Conservation (phyloP, 2,329 filamentous ascomycete genomes). For the Fragosphaeria purpurea region DNA sequence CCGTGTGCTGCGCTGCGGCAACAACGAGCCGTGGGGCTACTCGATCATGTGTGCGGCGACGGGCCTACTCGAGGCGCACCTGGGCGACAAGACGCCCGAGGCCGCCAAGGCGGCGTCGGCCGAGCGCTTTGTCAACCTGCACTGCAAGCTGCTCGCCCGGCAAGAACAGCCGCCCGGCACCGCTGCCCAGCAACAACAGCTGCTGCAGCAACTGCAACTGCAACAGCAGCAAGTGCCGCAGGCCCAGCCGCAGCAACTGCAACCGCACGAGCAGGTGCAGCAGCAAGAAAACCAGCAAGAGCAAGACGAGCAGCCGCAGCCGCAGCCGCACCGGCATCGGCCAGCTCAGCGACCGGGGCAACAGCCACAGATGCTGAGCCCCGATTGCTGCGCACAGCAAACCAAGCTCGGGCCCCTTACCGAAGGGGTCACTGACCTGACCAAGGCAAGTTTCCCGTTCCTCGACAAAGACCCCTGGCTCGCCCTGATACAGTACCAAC, state of each 20-base stretch:
- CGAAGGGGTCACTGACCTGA: slow-evolving; percentile 1
- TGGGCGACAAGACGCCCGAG: slow-evolving; percentile 46
- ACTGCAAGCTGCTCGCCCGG: slow-evolving; percentile 46
- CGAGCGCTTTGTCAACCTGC: slow-evolving; percentile 48
- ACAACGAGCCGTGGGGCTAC: slow-evolving; percentile 56
- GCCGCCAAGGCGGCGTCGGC: slow-evolving; percentile 48
- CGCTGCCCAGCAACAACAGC: not conserved
- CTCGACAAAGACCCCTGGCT: not conserved
- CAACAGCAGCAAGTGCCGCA: slow-evolving; percentile 1
- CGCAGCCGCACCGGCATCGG: not conserved
- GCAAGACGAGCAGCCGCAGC: not conserved
- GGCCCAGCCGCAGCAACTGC: not conserved
- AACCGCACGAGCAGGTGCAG: not conserved
- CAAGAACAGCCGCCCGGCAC: slow-evolving; percentile 31
- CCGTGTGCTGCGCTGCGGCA: slow-evolving; percentile 49
- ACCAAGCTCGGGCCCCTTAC: not conserved
- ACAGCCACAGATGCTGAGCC: no score
- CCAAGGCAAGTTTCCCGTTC: slow-evolving; percentile 1
- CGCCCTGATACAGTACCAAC: not conserved
- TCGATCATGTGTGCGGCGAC: slow-evolving; percentile 53
- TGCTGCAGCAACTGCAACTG: not conserved
- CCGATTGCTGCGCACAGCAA: no score
- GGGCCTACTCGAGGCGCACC: slow-evolving; percentile 48
- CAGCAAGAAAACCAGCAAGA: not conserved
- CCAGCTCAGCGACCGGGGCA: not conserved